These are phyloP conservation scores for Austropuccinia psidii DNA, from an alignment of 1,284 basidiomycete species.

Conservation along the genomic window DNA sequence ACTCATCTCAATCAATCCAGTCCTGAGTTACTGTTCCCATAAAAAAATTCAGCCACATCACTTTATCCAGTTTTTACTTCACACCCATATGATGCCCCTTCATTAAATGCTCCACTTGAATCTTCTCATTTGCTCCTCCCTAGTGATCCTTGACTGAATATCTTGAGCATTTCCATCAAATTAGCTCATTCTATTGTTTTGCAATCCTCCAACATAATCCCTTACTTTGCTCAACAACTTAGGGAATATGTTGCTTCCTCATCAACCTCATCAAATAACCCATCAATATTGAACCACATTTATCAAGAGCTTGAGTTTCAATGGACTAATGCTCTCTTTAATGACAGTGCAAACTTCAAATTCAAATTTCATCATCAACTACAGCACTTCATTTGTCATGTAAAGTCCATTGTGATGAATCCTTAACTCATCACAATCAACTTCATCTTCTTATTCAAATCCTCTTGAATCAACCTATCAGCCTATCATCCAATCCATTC, in stretches of 20 bases:
- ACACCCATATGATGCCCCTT: background rate
- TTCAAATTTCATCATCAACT: too few species aligned
- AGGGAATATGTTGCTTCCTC: background rate
- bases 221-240: background rate
- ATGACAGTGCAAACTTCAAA: constrained; percentile 16
- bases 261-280: background rate
- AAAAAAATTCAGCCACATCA: constrained; percentile 9
- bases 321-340: constrained; percentile 26
- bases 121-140: background rate
- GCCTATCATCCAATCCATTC: too few species aligned
- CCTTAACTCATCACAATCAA: too few species aligned
- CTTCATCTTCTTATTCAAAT: too few species aligned
- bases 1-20: background rate
- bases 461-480: too few species aligned
- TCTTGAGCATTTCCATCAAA: constrained; percentile 6
- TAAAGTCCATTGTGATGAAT: too few species aligned
- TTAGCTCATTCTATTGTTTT: background rate
- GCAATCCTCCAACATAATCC: constrained; percentile 8
- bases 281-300: background rate
- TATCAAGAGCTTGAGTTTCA: constrained; percentile 12
- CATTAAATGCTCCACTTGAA: background rate
- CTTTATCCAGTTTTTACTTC: constrained; percentile 15
- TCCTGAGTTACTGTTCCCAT: constrained; percentile 23
- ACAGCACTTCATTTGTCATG: too few species aligned
- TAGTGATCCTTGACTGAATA: background rate